phyloP scores from a whole-genome alignment of 2,329 filamentous ascomycete genomes.

The Exophiala oligosperma region DNA sequence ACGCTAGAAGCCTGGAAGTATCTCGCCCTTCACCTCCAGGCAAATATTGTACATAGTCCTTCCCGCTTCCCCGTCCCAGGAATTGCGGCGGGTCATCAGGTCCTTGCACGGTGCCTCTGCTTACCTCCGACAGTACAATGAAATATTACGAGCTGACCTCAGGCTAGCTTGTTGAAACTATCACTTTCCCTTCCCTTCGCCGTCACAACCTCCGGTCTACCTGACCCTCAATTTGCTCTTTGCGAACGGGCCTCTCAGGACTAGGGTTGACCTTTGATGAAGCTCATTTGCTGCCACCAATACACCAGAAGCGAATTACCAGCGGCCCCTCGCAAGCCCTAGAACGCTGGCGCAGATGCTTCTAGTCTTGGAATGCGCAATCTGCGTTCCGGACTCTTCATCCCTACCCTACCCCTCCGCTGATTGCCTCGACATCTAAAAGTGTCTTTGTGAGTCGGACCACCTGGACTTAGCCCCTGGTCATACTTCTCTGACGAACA shows the following conservation, averaged over 20 bases:
- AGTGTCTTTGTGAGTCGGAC: conserved; percentile 20
- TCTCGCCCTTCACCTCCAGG: conserved; percentile 19
- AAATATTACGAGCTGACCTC: conserved; percentile 27
- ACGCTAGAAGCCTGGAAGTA: conserved; percentile 27
- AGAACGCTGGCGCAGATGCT: conserved; percentile 23
- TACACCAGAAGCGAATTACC: conserved; percentile 24
- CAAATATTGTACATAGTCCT: conserved; percentile 5
- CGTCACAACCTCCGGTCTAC: conserved; percentile 15
- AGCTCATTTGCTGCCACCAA: conserved; percentile 27
- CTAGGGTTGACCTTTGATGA: conserved; percentile 20
- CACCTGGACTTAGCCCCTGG: conserved; percentile 3
- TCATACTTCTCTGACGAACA: conserved; percentile 3
- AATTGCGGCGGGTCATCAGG: conserved; percentile 18
- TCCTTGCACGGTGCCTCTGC: conserved; percentile 17
- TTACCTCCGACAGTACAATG: conserved; percentile 17
- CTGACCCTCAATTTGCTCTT: conserved; percentile 20
- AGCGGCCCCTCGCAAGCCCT: conserved; percentile 16
- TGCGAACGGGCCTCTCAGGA: conserved; percentile 25
- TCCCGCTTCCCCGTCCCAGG: conserved; percentile 27
- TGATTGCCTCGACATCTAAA: conserved; percentile 19
- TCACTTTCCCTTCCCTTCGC: conserved; percentile 18
- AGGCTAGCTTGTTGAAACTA: conserved; percentile 20
- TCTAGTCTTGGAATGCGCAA: conserved; percentile 26
- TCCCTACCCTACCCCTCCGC: conserved; percentile 22
- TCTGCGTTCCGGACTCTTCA: conserved; percentile 18